phyloP scores from a whole-genome alignment of 345 rosid genomes.

The Alliaria petiolata region DNA sequence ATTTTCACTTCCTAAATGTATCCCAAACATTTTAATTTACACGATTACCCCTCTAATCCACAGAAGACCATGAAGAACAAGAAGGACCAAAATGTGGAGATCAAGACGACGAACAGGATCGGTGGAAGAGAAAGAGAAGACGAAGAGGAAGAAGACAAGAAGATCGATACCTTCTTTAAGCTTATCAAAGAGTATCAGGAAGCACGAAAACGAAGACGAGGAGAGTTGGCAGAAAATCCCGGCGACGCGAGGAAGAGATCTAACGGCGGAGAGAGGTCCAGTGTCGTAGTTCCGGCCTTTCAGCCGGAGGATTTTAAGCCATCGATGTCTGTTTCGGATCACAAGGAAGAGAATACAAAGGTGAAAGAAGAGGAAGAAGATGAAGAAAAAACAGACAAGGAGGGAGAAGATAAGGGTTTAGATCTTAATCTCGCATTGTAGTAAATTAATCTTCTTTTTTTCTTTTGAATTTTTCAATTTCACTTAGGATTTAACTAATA shows the following conservation, averaged over 20 bases:
- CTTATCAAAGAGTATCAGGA: slow-evolving; percentile 28
- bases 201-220: slow-evolving; percentile 5
- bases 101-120: slow-evolving; percentile 2
- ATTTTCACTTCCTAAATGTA: slow-evolving; percentile 7
- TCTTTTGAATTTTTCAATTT: background rate
- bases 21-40: background rate
- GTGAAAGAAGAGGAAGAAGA: slow-evolving; percentile 7
- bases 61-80: slow-evolving; percentile 15
- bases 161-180: slow-evolving; percentile 28
- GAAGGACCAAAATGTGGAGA: slow-evolving; percentile 18
- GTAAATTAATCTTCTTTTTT: background rate
- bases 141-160: slow-evolving; percentile 30
- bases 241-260: background rate
- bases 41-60: background rate
- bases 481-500: background rate
- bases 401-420: slow-evolving; percentile 10
- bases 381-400: background rate
- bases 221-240: slow-evolving; percentile 1
- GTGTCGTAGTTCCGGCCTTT: slow-evolving; percentile 25
- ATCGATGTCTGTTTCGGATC: slow-evolving; percentile 12
- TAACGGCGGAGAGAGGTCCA: slow-evolving; percentile 12
- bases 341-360: background rate
- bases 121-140: background rate
- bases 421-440: slow-evolving; percentile 34
- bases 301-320: slow-evolving; percentile 31